Percentiles rank a stretch among this genome's conserved stretches.
Conservation (phyloP, 768 basidiomycete species). For the Rhodotorula sphaerocarpa region DNA sequence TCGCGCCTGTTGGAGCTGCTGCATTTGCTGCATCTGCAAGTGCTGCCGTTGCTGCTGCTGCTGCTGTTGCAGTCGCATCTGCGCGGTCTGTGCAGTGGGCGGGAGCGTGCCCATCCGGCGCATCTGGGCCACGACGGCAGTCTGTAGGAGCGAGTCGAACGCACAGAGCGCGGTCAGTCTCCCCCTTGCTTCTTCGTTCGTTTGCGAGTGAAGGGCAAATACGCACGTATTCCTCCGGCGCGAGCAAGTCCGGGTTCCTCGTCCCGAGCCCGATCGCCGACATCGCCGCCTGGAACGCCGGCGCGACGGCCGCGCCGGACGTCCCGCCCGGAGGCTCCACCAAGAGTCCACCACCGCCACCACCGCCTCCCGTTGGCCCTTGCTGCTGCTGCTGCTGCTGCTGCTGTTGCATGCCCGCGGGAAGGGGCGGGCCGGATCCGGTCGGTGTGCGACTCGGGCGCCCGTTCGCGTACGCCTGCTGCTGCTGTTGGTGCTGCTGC, state of each 20-base stretch:
- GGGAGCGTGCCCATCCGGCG: conserved; percentile 26
- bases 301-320: background rate
- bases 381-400: conserved; percentile 10
- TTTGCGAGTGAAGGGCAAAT: background rate
- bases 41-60: conserved; percentile 4
- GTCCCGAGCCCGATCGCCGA: conserved; percentile 24
- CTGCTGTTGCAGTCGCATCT: conserved; percentile 16
- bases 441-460: background rate
- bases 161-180: background rate
- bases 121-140: conserved; percentile 23
- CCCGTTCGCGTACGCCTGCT: background rate
- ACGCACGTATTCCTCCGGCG: conserved; percentile 29
- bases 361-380: no score
- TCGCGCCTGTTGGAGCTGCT: background rate
- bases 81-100: conserved; percentile 1
- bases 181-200: no score
- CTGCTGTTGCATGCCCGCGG: background rate
- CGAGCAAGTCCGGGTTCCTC: conserved; percentile 22
- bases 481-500: background rate
- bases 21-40: conserved; percentile 16
- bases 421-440: background rate
- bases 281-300: conserved; percentile 17
- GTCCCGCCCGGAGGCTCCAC: background rate
- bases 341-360: background rate
- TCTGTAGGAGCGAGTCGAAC: background rate